Evolutionary conservation across 306 rosid genomes (phyloP).

Genomic region (Cercis canadensis): DNA sequence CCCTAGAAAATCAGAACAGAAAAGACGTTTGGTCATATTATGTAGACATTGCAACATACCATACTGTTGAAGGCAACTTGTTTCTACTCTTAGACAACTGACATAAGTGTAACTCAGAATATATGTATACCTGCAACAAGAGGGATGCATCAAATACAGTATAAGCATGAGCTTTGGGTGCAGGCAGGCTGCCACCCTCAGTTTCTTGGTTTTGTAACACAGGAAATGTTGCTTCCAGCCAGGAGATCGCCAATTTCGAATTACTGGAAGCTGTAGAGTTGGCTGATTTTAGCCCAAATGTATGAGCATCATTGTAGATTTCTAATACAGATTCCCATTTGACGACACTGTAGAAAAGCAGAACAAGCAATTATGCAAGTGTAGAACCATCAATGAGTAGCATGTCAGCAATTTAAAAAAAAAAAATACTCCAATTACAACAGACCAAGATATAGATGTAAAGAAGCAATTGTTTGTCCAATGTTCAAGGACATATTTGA

Average conservation of each 20-base stretch:
- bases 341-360: neutral
- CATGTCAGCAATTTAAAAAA: neutral
- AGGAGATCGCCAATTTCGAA: conserved; percentile 83
- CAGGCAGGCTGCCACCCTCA: conserved; percentile 56
- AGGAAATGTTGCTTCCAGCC: conserved; percentile 94
- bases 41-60: conserved; percentile 24
- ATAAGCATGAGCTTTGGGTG: conserved; percentile 69
- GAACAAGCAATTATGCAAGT: too few relatives aligned
- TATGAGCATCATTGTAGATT: conserved; percentile 78
- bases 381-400: too few relatives aligned
- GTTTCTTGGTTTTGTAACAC: conserved; percentile 57
- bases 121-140: conserved; percentile 73
- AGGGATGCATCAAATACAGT: conserved; percentile 89
- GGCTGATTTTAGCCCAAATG: conserved; percentile 76
- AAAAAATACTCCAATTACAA: too few relatives aligned
- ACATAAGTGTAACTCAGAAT: conserved; percentile 27
- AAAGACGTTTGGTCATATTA: conserved; percentile 17
- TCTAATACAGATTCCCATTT: conserved; percentile 80
- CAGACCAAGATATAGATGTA: conserved; percentile 3
- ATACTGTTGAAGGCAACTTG: conserved; percentile 25
- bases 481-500: too few relatives aligned
- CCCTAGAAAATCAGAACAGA: conserved; percentile 63
- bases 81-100: conserved; percentile 23
- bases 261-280: conserved; percentile 68
- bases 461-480: conserved; percentile 5